Percentiles rank a stretch among this genome's conserved stretches.
Evolutionary conservation across 208 protist species (phyloP).

Genomic region (Herpetomonas muscarum): DNA sequence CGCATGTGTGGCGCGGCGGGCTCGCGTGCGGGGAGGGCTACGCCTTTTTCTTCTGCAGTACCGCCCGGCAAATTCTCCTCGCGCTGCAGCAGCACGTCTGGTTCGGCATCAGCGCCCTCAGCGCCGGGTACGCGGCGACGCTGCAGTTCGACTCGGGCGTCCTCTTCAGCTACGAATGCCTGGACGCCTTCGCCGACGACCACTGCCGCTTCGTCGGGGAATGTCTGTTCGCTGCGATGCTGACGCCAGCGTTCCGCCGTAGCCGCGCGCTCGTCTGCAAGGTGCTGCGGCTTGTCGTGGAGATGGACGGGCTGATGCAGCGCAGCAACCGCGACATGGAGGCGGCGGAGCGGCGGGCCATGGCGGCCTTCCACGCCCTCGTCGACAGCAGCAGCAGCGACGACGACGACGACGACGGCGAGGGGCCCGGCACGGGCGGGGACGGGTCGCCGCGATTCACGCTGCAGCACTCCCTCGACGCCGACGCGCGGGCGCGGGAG

Average conservation of each 20-base stretch:
- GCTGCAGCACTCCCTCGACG: too few species aligned
- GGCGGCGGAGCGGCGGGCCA: constrained; percentile 21
- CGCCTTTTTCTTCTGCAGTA: constrained; percentile 74
- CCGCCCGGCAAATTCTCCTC: constrained; percentile 40
- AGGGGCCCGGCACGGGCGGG: background rate
- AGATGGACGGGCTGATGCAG: constrained; percentile 39
- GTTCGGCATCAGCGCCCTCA: constrained; percentile 35
- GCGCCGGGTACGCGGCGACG: constrained; percentile 28
- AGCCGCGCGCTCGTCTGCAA: constrained; percentile 39
- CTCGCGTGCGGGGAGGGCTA: constrained; percentile 45
- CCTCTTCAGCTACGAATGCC: constrained; percentile 39
- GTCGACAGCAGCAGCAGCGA: constrained; percentile 11
- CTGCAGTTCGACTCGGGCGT: constrained; percentile 46
- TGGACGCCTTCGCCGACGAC: constrained; percentile 57
- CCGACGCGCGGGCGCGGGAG: too few species aligned
- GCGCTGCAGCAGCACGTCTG: constrained; percentile 61
- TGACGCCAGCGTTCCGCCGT: constrained; percentile 31
- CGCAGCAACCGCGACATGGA: constrained; percentile 14
- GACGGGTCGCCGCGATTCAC: too few species aligned
- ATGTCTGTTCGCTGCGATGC: constrained; percentile 63
- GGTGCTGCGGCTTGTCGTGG: constrained; percentile 56
- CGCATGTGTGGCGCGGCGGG: constrained; percentile 47
- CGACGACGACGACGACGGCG: constrained; percentile 8
- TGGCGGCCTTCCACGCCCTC: constrained; percentile 25
- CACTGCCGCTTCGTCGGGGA: constrained; percentile 57